Evolutionary conservation across 1,139 yeast genomes (phyloP), one percentile per base, ranked within the genome.

Genomic region (Sugiyamaella sp.): DNA sequence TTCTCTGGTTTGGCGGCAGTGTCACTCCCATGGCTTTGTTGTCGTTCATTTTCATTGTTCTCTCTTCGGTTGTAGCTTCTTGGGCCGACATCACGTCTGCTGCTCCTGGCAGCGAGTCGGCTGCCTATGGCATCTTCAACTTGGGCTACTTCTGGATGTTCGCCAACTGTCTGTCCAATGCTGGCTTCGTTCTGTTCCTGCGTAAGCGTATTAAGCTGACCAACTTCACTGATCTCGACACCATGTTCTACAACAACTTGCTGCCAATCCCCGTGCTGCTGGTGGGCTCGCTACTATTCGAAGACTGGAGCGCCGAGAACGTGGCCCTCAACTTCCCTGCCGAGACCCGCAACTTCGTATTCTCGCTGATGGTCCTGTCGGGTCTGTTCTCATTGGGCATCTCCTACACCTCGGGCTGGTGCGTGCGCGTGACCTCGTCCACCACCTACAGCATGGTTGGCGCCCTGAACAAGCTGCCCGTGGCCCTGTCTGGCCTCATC

Each of bases 401-500:
- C 70, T 90, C 98, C 46, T 93, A 95, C 80, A 89, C 97, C 74
- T 89, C 98, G 27, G 99, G 97, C 58, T 93, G 99, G 99, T 93
- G 99, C 82, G 96, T 93, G 60, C 89, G 99, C 77, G 98, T 91
- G 61, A 95, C 99, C 44, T 89, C 97, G 17, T 90, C 98, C 32
- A 93, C 99, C 56, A 93, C 99, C 54, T 93, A 93, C 77, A 89
- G 97, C 52, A 93, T 93, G 99, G 98, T 93, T 60, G 99, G 99
- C 70, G 99, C 99, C 53, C 82, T 93, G 74, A 93, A 93, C 82
- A 95, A 95, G 78, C 83, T 93, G 68, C 99, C 99, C 67, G 89
- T 95, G 68, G 99, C 99, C 21, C 79, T 95, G 58, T 85, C 96
- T 33, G 99, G 99, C 43, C 81, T 95, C 69, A 71, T 93, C 61